Evolutionary conservation across 192 early-diverging fungal species (phyloP).

Genomic region (Gaertneriomyces sp.): DNA sequence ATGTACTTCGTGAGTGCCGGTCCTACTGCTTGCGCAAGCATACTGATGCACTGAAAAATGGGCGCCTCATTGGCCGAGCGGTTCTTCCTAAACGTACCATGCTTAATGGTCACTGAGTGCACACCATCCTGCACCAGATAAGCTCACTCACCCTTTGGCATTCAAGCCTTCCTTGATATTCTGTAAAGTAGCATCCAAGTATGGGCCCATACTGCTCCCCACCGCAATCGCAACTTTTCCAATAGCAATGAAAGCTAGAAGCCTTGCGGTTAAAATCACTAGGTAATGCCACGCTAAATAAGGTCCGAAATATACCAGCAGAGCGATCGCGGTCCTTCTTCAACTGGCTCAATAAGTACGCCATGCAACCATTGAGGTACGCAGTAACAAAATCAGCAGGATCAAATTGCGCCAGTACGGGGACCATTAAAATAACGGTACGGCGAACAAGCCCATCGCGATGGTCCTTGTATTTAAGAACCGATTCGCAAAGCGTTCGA

Average conservation of each 20-base stretch:
- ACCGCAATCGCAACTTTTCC: slow-evolving; percentile 81
- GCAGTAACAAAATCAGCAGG: slow-evolving; percentile 60
- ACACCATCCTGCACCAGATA: not conserved
- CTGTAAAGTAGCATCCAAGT: slow-evolving; percentile 70
- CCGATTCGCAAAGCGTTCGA: slow-evolving; percentile 68
- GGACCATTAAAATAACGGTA: slow-evolving; percentile 81
- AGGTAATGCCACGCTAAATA: not conserved
- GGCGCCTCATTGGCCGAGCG: slow-evolving; percentile 28
- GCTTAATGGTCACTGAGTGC: not conserved
- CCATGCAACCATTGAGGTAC: slow-evolving; percentile 70
- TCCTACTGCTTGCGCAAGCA: slow-evolving; percentile 86
- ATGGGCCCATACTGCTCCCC: slow-evolving; percentile 70
- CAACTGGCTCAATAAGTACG: slow-evolving; percentile 67
- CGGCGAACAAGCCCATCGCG: slow-evolving; percentile 73
- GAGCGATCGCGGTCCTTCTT: slow-evolving; percentile 68
- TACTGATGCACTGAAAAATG: slow-evolving; percentile 81
- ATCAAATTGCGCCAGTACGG: slow-evolving; percentile 77
- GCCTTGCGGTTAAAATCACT: not conserved
- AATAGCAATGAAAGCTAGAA: slow-evolving; percentile 75
- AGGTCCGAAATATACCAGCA: slow-evolving; percentile 28
- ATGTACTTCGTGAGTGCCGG: slow-evolving; percentile 83
- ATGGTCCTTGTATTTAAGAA: slow-evolving; percentile 72
- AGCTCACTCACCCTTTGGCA: slow-evolving; percentile 55
- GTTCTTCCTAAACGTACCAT: slow-evolving; percentile 22
- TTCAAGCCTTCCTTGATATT: slow-evolving; percentile 74